Percentiles rank a stretch among this genome's conserved stretches.
Conservation (phyloP, 2,329 filamentous ascomycete genomes). For the Pestalotiopsis sp. region DNA sequence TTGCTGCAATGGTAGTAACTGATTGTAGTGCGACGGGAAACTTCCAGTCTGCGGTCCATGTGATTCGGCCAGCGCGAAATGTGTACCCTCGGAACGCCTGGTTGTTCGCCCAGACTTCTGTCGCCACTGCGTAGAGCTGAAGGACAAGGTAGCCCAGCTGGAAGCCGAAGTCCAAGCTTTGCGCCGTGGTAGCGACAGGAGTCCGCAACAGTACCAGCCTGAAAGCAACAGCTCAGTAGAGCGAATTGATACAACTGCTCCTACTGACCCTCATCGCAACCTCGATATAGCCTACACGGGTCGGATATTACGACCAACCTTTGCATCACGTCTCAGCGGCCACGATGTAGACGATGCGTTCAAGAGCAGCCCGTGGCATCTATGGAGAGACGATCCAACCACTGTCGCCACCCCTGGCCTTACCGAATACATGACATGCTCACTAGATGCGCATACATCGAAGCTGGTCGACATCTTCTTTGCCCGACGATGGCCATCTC, state of each 20-base stretch:
- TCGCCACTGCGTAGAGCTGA: background rate
- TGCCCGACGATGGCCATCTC: slow-evolving; percentile 26
- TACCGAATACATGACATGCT: background rate
- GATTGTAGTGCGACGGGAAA: slow-evolving; percentile 13
- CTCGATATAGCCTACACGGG: background rate
- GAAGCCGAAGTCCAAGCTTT: background rate
- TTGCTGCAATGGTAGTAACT: background rate
- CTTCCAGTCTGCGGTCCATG: slow-evolving; percentile 14
- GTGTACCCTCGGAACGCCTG: slow-evolving; percentile 15
- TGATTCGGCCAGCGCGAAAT: slow-evolving; percentile 2
- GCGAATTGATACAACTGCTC: background rate
- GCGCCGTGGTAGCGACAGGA: background rate
- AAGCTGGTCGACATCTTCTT: slow-evolving; percentile 25
- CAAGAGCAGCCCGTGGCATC: slow-evolving; percentile 18
- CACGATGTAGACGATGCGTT: background rate
- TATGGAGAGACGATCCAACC: slow-evolving; percentile 16
- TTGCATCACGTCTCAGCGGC: background rate
- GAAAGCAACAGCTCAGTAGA: background rate
- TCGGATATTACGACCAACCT: background rate
- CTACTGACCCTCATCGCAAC: background rate
- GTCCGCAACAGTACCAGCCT: background rate
- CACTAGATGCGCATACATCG: background rate
- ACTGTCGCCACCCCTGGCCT: background rate
- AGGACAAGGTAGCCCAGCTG: background rate
- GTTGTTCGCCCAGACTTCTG: slow-evolving; percentile 3